Evolutionary conservation across 176 grass and related monocot genomes (phyloP), one percentile per base, ranked within the genome.

Genomic region (Hyparrhenia diplandra): DNA sequence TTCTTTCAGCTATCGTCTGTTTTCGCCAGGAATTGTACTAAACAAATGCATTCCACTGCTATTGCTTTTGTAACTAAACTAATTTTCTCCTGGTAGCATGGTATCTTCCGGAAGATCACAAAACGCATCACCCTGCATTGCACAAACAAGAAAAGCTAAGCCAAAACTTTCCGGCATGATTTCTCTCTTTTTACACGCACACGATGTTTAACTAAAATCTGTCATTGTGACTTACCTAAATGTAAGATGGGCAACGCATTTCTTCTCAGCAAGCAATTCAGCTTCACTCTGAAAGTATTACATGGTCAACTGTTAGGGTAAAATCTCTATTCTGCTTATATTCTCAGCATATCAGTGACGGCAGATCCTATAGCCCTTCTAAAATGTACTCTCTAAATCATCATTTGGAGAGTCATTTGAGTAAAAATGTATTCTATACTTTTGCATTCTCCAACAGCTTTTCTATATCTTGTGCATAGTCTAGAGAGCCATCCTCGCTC

Each of bases 181-280:
- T 25, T 5, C 21, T 52, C 29, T 67, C 36, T 16, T 57, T 67
- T 13, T 5, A 7, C 6, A 14, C 40, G 10, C 8, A 45, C 25
- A 54, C 21, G 6, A 11, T 1, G 21, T 9, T 68, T 55, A 27
- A 25, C 59, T 16, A 67, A 83, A 67, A n/a, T 43, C 54, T 51
- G 30, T 1, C 34, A 17, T 69, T 37, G 45, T 66, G 78, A 35
- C 71, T 66, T 79, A 93, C 95, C 92, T 98, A n/a, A n/a, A n/a
- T 29, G 90, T 98, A 73, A 98, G 96, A 88, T 98, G 96, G 23
- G 86, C 96, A 47, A 95, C 96, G 11, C 96, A 95, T 86, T 91
- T 91, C 76, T 93, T 98, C 90, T 98, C 96, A 42, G 96, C 96
- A 37, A 98, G 80, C 61, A 98, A 72, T 86, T 98, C 96, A 67